Evolutionary conservation across 495 filamentous ascomycete genomes (phyloP), one percentile per base, ranked within the genome.

Genomic region (Podospora pseudocomata): DNA sequence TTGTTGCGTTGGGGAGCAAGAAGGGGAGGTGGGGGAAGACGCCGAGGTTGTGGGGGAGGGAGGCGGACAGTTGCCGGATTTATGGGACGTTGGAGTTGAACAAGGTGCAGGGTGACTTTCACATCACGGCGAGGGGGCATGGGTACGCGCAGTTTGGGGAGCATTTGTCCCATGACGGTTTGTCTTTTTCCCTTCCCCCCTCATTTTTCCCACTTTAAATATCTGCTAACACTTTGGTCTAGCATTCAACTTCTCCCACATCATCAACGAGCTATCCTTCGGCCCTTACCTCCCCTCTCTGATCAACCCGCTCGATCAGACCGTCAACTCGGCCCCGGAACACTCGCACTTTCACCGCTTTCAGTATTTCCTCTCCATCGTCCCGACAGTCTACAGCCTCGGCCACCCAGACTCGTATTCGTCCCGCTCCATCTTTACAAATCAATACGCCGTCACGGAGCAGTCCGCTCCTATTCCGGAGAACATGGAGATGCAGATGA

Each of bases 181-280:
- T 76, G 87, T 60, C 15, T 32, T 4, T 61, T 55, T 28, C 28
- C 18, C 56, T 9, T 3, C 7, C 30, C 30, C 4, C 4, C 30
- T 6, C 30, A 32, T 23, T 23, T 23, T 23, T 23, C 1, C 1
- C 23, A 23, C 23, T 2, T 23, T 23, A 23, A 23, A 23, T 23
- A 23, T 23, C 23, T 23, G 23, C 23, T 23, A 23, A 23, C 23
- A 23, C 23, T 23, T 23, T 20, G 30, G 60, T 16, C 2, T 65
- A 94, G 91, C 86, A 26, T 99, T 99, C 88, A 98, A 99, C 84
- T 98, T 99, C 87, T 93, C 93, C 28, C 95, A 99, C 83, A 90
- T 96, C 80, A 89, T 98, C 80, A 93, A 90, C 71, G 94, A 98
- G 78, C 89, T 99, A 71, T 97, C 94, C 72, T 99, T 96, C 80